phyloP scores from a whole-genome alignment of 371 early-diverging fungal genomes.

The Mortierella sp. region DNA sequence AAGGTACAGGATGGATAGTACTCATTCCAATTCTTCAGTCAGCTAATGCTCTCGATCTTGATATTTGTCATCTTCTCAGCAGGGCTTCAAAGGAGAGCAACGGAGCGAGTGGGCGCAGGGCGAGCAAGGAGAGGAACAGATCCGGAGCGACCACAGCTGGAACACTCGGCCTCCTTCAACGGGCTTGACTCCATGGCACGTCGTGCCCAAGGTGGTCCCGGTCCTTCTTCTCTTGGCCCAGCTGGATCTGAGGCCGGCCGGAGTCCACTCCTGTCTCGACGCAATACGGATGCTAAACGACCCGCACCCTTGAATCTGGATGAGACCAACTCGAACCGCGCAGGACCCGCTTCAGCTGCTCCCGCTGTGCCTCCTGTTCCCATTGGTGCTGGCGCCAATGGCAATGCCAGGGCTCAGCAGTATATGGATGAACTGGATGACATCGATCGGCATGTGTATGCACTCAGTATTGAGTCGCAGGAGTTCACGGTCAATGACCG shows the following conservation, averaged over 20 bases:
- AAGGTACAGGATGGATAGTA: too few relatives aligned
- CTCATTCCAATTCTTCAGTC: too few relatives aligned
- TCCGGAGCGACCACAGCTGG: slow-evolving; percentile 35
- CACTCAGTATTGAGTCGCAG: slow-evolving; percentile 33
- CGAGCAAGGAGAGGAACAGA: slow-evolving; percentile 36
- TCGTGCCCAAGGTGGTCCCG: slow-evolving; percentile 18
- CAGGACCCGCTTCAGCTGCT: slow-evolving; percentile 23
- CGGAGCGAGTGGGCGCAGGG: slow-evolving; percentile 24
- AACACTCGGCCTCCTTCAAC: slow-evolving; percentile 31
- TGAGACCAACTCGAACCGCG: neutral
- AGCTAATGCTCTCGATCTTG: too few relatives aligned
- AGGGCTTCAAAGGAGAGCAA: slow-evolving; percentile 38
- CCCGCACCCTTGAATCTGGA: slow-evolving; percentile 30
- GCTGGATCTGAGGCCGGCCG: slow-evolving; percentile 24
- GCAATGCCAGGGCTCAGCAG: too few relatives aligned
- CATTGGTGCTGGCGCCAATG: slow-evolving; percentile 4
- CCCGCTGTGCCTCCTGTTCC: neutral
- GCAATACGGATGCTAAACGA: slow-evolving; percentile 30
- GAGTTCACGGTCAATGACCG: slow-evolving; percentile 16
- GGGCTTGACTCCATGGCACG: slow-evolving; percentile 14
- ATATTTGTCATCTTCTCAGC: too few relatives aligned
- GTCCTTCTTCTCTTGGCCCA: slow-evolving; percentile 17
- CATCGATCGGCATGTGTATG: slow-evolving; percentile 28
- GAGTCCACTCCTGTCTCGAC: slow-evolving; percentile 22
- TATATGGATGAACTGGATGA: slow-evolving; percentile 31